Evolutionary conservation across 169 alveolate species (phyloP).

Genomic region (Plasmodium reichenowi): DNA sequence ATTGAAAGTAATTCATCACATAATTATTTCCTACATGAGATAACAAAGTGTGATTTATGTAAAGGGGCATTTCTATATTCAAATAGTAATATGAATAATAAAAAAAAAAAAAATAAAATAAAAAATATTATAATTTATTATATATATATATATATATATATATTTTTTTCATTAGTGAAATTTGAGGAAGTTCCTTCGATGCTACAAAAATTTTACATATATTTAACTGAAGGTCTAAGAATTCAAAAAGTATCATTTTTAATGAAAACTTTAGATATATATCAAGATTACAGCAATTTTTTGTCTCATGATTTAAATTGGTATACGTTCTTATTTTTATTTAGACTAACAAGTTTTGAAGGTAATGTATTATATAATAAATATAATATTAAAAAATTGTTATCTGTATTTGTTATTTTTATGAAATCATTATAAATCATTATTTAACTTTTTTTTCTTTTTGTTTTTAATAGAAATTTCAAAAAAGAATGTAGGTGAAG

Average conservation of each 20-base stretch:
- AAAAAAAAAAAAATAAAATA: background rate
- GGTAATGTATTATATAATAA: constrained; percentile 1
- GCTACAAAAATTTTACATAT: constrained; percentile 33
- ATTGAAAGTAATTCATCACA: background rate
- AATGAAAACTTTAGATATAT: constrained; percentile 14
- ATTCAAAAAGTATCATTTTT: background rate
- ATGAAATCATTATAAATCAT: too few species aligned
- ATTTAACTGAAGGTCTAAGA: constrained; percentile 4
- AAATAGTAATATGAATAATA: background rate
- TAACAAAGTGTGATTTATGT: constrained; percentile 36
- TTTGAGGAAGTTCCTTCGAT: constrained; percentile 3
- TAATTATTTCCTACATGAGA: background rate
- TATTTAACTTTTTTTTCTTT: background rate
- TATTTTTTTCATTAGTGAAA: too few species aligned
- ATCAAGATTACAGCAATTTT: constrained; percentile 38
- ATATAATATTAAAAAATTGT: background rate
- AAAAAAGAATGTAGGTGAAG: constrained; percentile 19
- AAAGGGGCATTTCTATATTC: constrained; percentile 36
- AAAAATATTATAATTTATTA: background rate
- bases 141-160: background rate
- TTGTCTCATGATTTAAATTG: constrained; percentile 31
- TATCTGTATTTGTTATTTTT: too few species aligned
- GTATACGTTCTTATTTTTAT: constrained; percentile 31
- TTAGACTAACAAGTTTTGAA: constrained; percentile 21
- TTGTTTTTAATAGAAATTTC: constrained; percentile 23